Evolutionary conservation across 306 rosid genomes (phyloP), one percentile per base, ranked within the genome.

Genomic region (Trifolium subterraneum): DNA sequence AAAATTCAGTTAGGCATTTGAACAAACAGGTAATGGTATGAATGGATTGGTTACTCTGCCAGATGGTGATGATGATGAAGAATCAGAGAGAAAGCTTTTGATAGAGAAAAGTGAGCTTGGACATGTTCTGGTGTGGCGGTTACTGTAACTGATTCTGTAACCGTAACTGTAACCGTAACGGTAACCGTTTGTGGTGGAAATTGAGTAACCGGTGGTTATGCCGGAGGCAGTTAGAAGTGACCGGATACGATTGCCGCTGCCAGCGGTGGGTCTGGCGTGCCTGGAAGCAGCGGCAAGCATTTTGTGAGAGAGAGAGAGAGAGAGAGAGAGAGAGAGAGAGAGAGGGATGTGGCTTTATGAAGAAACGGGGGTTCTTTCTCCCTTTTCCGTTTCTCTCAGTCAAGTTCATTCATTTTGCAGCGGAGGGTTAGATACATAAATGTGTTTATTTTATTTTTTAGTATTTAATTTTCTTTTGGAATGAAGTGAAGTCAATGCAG

Each of bases 211-310:
- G 56, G 75, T 44, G 67, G 74, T 18, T 68, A 52, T 62, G 29
- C 69, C 54, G 78, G 85, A 81, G 58, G 60, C 60, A 15, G 60
- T 64, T 35, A 78, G 35, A 71, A 84, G 74, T 7, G 76, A 74
- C 9, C 83, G 81, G 54, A 78, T 64, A 18, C 38, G 73, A 51
- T 41, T 56, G 45, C 82, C 44, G 71, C 76, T 19, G 23, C 72
- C 72, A 63, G 70, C 51, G 62, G 18, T 62, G 25, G 62, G 78
- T 35, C 60, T 45, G 12, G 70, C 85, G 25, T 81, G 76, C 50
- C 66, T 67, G n/a, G 88, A 84, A 50, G 88, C 82, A 31, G 76
- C 83, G 15, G 88, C 88, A 2, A 84, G 83, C 88, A 84, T 84
- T 70, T 41, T 64, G 2, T 15, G 13, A 6, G 64, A 25, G 25